Evolutionary conservation across 352 stramenopile species (phyloP), one percentile per base, ranked within the genome.

Genomic region (Achlya hypogyna): DNA sequence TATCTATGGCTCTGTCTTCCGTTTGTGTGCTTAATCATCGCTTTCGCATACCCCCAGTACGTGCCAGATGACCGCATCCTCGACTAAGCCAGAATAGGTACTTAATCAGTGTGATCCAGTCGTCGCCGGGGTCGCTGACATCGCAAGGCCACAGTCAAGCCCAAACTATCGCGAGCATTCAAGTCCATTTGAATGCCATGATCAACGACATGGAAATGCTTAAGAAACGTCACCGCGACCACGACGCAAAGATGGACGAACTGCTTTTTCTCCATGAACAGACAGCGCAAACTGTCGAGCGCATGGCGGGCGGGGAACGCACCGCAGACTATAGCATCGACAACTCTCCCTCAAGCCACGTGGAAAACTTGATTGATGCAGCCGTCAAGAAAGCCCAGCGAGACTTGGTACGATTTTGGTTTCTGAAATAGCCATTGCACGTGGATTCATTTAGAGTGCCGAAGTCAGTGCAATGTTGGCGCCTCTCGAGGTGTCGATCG

Each of bases 201-300:
- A 67, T 67, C 47, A 59, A 67, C n/a, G 60, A 67, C 20, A 67
- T 67, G 20, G 42, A 49, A n/a, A 12, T n/a, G 8, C 25, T 67
- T 16, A 67, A 67, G 34, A 67, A 67, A 38, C 31, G 35, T 22
- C 60, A 67, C 5, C 12, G 51, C 3, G 47, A 67, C 4, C 60
- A 67, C 9, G 40, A 59, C 25, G 42, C n/a, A 1, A 49, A 49
- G 5, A 67, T 67, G 20, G 42, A 67, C 22, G 42, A 67, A 45
- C 14, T 67, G 14, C 40, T 43, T n/a, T 45, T 67, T 22, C 27
- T 67, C 10, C 51, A 67, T 27, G 42, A 67, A 12, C 60, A 67
- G 23, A 58, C 42, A 25, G 43, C 45, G 22, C 56, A 59, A 34
- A 54, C 5, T 14, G 27, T 59, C 35, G 60, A 67, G 12, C 43